phyloP scores from a whole-genome alignment of 768 basidiomycete species.

The Leccinellum albellum region DNA sequence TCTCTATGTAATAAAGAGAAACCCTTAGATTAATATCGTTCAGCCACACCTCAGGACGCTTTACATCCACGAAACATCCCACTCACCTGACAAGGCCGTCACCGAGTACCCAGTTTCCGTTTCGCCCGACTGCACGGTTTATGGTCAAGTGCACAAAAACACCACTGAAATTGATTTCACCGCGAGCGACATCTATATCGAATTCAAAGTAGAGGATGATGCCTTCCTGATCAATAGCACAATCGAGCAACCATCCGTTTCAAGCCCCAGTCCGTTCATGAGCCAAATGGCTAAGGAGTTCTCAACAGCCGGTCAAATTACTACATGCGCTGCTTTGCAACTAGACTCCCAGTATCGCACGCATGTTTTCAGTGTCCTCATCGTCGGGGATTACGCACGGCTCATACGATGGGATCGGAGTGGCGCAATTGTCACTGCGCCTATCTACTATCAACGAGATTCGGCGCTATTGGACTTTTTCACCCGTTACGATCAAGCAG shows the following conservation, averaged over 20 bases:
- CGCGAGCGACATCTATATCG: not conserved
- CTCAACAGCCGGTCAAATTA: conserved; percentile 10
- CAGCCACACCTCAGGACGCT: not conserved
- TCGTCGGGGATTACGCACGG: conserved; percentile 1
- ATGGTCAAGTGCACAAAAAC: not conserved
- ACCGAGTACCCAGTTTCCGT: not conserved
- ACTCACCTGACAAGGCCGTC: not conserved
- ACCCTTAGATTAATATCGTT: not conserved
- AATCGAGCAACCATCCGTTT: not conserved
- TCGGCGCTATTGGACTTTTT: not conserved
- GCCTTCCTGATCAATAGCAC: not conserved
- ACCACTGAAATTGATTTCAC: not conserved
- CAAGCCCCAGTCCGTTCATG: not conserved
- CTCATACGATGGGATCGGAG: conserved; percentile 15
- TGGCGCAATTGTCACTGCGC: conserved; percentile 11
- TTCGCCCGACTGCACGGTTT: not conserved
- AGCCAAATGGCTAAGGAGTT: not conserved
- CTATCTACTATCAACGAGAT: not conserved
- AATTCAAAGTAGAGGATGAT: not conserved
- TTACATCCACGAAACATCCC: not conserved
- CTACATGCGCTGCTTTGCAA: conserved; percentile 15
- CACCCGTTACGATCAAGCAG: not conserved
- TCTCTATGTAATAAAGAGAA: not conserved
- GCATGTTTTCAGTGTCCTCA: conserved; percentile 12
- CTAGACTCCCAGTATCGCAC: conserved; percentile 15